Evolutionary conservation across 2,329 filamentous ascomycete species (phyloP).

Genomic region (Fusarium anthophilum): DNA sequence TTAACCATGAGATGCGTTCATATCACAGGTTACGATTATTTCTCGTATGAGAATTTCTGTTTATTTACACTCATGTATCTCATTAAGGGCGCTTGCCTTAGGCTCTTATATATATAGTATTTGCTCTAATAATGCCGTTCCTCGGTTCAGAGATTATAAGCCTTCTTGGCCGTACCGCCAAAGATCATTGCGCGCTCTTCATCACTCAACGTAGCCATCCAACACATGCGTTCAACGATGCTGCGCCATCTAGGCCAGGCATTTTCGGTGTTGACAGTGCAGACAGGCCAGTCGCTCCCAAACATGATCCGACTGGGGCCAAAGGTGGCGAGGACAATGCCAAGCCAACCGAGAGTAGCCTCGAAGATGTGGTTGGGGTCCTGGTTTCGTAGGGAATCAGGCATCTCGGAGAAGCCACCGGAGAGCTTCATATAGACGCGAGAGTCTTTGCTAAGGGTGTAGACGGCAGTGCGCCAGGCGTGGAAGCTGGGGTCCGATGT

Average conservation of each 20-base stretch:
- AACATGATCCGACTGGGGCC: conserved; percentile 82
- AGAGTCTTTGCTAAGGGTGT: conserved; percentile 69
- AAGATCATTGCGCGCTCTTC: conserved; percentile 75
- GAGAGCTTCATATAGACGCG: conserved; percentile 92
- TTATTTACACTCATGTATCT: background rate
- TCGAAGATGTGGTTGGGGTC: conserved; percentile 67
- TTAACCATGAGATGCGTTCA: background rate
- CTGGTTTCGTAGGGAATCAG: conserved; percentile 60
- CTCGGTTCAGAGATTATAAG: conserved; percentile 65
- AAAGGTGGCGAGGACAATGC: conserved; percentile 77
- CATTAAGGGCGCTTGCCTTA: background rate
- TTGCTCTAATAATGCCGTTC: background rate
- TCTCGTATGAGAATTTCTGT: background rate
- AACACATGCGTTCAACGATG: conserved; percentile 74
- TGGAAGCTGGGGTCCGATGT: conserved; percentile 67
- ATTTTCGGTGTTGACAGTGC: conserved; percentile 68
- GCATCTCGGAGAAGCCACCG: conserved; percentile 84
- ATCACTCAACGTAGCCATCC: conserved; percentile 67
- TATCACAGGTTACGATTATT: conserved; percentile 14
- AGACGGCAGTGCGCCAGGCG: conserved; percentile 76
- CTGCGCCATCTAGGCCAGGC: conserved; percentile 82
- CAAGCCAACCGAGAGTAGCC: conserved; percentile 75
- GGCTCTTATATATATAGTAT: background rate
- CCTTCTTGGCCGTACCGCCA: conserved; percentile 75
- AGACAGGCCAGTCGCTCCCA: conserved; percentile 93